These are phyloP conservation scores for Podospora fimiseda DNA, from an alignment of 495 filamentous ascomycete species.

Conservation along the genomic window DNA sequence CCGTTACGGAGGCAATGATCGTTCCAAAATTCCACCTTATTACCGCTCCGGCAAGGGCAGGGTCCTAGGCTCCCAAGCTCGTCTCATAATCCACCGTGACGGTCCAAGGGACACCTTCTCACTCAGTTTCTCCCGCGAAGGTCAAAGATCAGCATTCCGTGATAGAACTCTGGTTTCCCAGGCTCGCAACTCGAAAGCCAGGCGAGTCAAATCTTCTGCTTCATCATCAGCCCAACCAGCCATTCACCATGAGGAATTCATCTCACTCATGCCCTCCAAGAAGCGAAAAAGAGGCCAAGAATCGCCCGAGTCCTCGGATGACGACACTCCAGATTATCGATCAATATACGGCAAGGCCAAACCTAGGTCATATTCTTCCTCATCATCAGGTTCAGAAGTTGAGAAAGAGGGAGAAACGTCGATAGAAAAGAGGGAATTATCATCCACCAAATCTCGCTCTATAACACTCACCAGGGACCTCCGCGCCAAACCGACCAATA, in stretches of 20 bases:
- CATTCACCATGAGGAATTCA: slow-evolving; percentile 27
- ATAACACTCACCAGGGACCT: slow-evolving; percentile 54
- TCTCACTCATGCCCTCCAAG: slow-evolving; percentile 29
- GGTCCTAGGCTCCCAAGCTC: slow-evolving; percentile 34
- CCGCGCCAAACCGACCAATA: slow-evolving; percentile 57
- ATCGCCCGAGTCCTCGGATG: slow-evolving; percentile 27
- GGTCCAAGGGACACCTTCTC: slow-evolving; percentile 33
- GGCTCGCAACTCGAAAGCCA: slow-evolving; percentile 19
- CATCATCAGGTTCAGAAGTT: slow-evolving; percentile 25
- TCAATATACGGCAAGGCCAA: slow-evolving; percentile 64
- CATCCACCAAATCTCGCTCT: slow-evolving; percentile 41
- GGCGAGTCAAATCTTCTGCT: slow-evolving; percentile 18
- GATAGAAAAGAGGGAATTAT: slow-evolving; percentile 25
- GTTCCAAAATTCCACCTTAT: slow-evolving; percentile 35
- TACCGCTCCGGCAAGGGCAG: slow-evolving; percentile 33
- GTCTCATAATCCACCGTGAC: slow-evolving; percentile 31
- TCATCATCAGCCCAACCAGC: slow-evolving; percentile 1
- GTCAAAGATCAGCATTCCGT: slow-evolving; percentile 29
- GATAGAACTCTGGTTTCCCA: slow-evolving; percentile 33
- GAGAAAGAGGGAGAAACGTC: background rate
- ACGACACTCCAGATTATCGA: slow-evolving; percentile 56
- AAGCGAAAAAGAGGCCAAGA: slow-evolving; percentile 34
- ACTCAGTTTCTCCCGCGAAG: slow-evolving; percentile 20
- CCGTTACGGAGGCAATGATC: slow-evolving; percentile 38
- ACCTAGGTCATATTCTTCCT: background rate